Percentiles rank a stretch among this genome's conserved stretches.
Evolutionary conservation across 2,329 filamentous ascomycete species (phyloP).

Genomic region (Salinomyces thailandicus): DNA sequence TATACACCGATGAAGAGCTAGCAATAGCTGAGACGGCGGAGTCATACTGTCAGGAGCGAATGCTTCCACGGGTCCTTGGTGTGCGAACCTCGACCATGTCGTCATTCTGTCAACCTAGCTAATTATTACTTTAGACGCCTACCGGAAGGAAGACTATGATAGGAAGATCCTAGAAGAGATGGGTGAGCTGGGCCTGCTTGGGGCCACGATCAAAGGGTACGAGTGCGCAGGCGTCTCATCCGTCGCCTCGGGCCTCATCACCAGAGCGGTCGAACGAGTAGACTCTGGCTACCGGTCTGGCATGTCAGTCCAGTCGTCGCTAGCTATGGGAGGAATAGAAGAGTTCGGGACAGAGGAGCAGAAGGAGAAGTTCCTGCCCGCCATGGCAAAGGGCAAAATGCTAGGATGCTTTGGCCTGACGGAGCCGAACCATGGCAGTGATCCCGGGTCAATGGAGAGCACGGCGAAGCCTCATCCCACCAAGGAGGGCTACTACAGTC

Average conservation of each 20-base stretch:
- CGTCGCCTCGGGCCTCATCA: slow-evolving; percentile 82
- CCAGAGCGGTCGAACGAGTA: slow-evolving; percentile 78
- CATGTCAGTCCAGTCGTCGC: slow-evolving; percentile 85
- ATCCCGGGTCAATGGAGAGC: slow-evolving; percentile 85
- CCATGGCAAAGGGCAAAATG: slow-evolving; percentile 71
- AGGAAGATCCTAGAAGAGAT: slow-evolving; percentile 78
- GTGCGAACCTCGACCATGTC: slow-evolving; percentile 15
- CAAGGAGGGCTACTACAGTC: slow-evolving; percentile 68
- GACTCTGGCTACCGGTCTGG: slow-evolving; percentile 86
- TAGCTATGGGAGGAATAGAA: slow-evolving; percentile 88
- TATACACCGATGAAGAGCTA: slow-evolving; percentile 82
- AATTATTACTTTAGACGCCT: slow-evolving; percentile 52
- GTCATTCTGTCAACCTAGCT: not conserved
- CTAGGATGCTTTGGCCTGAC: slow-evolving; percentile 83
- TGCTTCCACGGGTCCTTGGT: slow-evolving; percentile 81
- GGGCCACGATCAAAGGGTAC: slow-evolving; percentile 77
- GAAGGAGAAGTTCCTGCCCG: slow-evolving; percentile 72
- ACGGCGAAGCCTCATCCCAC: slow-evolving; percentile 72
- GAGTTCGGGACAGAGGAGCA: slow-evolving; percentile 80
- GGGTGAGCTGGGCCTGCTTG: slow-evolving; percentile 82
- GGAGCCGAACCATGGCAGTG: slow-evolving; percentile 86
- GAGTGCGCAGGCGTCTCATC: slow-evolving; percentile 80
- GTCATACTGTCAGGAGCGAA: slow-evolving; percentile 82
- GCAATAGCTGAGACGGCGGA: slow-evolving; percentile 86
- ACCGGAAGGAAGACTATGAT: slow-evolving; percentile 79